phyloP scores from a whole-genome alignment of 108 stramenopile species.

The Cyclotella choctawhatcheeana region DNA sequence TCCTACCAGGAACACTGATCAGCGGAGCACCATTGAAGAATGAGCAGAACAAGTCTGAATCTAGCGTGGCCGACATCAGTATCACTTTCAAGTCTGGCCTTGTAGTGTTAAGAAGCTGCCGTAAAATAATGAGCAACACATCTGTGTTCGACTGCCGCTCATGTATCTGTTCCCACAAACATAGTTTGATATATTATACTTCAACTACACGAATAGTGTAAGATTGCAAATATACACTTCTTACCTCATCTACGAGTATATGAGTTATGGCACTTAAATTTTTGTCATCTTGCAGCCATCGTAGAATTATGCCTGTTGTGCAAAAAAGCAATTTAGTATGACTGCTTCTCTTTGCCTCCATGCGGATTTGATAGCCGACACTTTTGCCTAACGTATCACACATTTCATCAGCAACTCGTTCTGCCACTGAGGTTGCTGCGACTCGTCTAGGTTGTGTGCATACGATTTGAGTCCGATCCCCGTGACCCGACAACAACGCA shows the following conservation, averaged over 20 bases:
- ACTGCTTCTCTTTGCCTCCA: conserved; percentile 66
- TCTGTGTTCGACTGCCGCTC: conserved; percentile 88
- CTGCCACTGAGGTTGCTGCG: conserved; percentile 79
- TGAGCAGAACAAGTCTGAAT: conserved; percentile 73
- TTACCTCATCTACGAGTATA: conserved; percentile 97
- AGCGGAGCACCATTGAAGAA: conserved; percentile 80
- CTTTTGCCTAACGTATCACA: conserved; percentile 57
- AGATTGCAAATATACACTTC: no score
- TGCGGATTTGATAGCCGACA: conserved; percentile 94
- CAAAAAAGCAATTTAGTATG: conserved; percentile 91
- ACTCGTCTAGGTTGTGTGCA: conserved; percentile 83
- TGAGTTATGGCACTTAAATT: conserved; percentile 84
- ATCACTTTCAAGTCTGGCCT: conserved; percentile 76
- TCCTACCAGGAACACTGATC: conserved; percentile 81
- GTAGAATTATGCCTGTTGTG: conserved; percentile 94
- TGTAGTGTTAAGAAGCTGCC: conserved; percentile 65
- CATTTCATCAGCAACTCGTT: conserved; percentile 80
- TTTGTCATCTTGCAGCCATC: conserved; percentile 91
- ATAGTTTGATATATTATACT: no score
- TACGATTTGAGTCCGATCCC: conserved; percentile 68
- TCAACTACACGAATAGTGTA: no score
- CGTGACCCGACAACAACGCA: conserved; percentile 53
- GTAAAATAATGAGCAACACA: conserved; percentile 87
- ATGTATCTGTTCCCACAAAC: no score
- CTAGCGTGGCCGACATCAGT: conserved; percentile 93